Evolutionary conservation across 202 grass and related monocot genomes (phyloP), one percentile per base, ranked within the genome.

Genomic region (Schoenoplectus triqueter): DNA sequence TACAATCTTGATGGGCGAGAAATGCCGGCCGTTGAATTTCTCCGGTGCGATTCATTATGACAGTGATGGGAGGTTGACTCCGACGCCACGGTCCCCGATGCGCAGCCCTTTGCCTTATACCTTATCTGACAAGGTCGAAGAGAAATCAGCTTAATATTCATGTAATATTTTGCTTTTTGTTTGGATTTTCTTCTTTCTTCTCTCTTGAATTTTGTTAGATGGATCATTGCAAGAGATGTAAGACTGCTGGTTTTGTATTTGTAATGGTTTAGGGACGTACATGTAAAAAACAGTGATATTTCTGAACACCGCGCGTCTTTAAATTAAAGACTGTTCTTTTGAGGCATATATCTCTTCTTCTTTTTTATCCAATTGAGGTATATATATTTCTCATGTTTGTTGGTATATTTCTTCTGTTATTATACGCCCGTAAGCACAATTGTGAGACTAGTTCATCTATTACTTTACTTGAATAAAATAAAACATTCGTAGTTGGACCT

Each of bases 1-100:
- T 8, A 50, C 92, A 11, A 97, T 97, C 59, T 78, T 94, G 69
- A 66, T 91, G 63, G 88, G 94, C 4, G 87, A 84, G 57, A 91
- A 87, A 85, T 97, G 94, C 62, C 80, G 89, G 64, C 92, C 94
- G 5, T 69, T 94, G 86, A 84, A 97, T 57, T 97, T 94, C 79
- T 51, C 84, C 2, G 92, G 89, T 3, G 90, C 66, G 6, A 90
- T 94, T 64, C 89, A 94, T 79, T 97, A 97, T 22, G 94, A 97
- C 74, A 42, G 10, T 64, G 75, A 85, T 20, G 94, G 92, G 14
- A 78, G 66, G 80, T 86, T 17, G 72, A 85, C 86, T 47, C 50
- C 78, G 41, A 81, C 73, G 44, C 84, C 91, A 21, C 87, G 88
- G 9, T 66, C 84, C 15, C 86, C 80, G 49, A 69, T 70, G 60